Conservation (phyloP, 108 stramenopile species). For the Nitzschia putrida region DNA sequence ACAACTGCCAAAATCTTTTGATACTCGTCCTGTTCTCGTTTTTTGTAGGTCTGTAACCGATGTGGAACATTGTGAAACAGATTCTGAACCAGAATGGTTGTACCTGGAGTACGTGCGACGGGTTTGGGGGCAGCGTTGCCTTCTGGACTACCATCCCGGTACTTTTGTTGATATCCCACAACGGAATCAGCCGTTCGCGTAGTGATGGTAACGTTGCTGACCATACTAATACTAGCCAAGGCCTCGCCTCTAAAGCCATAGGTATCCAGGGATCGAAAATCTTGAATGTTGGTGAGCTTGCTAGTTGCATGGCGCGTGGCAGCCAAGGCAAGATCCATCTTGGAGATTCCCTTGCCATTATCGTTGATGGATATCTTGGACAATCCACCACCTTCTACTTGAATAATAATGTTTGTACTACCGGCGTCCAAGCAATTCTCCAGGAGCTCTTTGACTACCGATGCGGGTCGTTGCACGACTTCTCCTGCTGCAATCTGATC, state of each 20-base stretch:
- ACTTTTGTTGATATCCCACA: slow-evolving; percentile 76
- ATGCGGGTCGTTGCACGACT: slow-evolving; percentile 94
- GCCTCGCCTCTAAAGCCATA: slow-evolving; percentile 99
- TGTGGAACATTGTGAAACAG: slow-evolving; percentile 96
- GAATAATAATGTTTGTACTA: slow-evolving; percentile 36
- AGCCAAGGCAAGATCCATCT: slow-evolving; percentile 79
- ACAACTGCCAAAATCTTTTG: slow-evolving; percentile 73
- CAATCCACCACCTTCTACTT: slow-evolving; percentile 36
- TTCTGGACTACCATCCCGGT: slow-evolving; percentile 69
- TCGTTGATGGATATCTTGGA: slow-evolving; percentile 55
- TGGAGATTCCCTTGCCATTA: slow-evolving; percentile 72
- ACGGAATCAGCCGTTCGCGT: slow-evolving; percentile 33
- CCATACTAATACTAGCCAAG: slow-evolving; percentile 78
- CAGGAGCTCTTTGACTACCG: slow-evolving; percentile 95
- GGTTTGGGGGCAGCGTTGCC: slow-evolving; percentile 61
- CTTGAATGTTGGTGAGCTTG: slow-evolving; percentile 87
- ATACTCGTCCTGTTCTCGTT: slow-evolving; percentile 87
- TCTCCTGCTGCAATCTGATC: slow-evolving; percentile 98
- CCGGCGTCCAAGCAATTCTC: slow-evolving; percentile 98
- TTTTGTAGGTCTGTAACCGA: slow-evolving; percentile 69
- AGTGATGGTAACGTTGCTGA: slow-evolving; percentile 49
- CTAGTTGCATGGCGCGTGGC: slow-evolving; percentile 95
- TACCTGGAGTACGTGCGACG: slow-evolving; percentile 88
- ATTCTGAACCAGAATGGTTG: slow-evolving; percentile 91
- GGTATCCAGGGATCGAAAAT: slow-evolving; percentile 69